Conservation (phyloP, 2,329 filamentous ascomycete genomes). For the Talaromyces funiculosus region DNA sequence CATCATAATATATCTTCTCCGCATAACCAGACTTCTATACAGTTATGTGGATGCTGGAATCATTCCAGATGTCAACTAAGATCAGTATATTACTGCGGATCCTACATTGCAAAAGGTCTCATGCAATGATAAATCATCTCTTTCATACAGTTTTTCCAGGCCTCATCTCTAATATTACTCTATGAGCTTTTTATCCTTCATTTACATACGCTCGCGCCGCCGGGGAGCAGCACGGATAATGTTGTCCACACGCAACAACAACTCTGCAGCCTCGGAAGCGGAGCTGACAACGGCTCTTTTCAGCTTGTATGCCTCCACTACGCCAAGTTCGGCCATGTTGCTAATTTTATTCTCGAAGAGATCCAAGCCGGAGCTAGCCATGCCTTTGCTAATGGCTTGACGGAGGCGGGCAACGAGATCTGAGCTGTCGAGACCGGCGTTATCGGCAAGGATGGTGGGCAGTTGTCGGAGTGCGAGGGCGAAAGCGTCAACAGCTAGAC, state of each 20-base stretch:
- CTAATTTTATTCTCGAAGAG: constrained; percentile 84
- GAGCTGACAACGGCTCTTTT: constrained; percentile 97
- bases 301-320: constrained; percentile 97
- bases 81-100: constrained; percentile 5
- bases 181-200: not conserved
- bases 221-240: constrained; percentile 93
- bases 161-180: not conserved
- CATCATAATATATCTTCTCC: too few species aligned
- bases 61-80: not conserved
- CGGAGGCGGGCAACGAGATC: constrained; percentile 87
- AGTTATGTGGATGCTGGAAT: too few species aligned
- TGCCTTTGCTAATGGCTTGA: constrained; percentile 89
- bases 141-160: constrained; percentile 7
- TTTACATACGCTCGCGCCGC: constrained; percentile 67
- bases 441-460: constrained; percentile 94
- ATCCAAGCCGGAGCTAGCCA: constrained; percentile 88
- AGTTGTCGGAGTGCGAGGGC: constrained; percentile 84
- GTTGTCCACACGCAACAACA: constrained; percentile 91
- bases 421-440: constrained; percentile 91
- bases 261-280: constrained; percentile 92
- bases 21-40: too few species aligned
- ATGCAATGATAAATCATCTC: constrained; percentile 11
- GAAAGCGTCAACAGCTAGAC: constrained; percentile 73
- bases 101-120: constrained; percentile 11
- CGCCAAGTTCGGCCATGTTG: constrained; percentile 92